phyloP scores from a whole-genome alignment of 2,329 filamentous ascomycete genomes.

The Epichloe glyceriae region DNA sequence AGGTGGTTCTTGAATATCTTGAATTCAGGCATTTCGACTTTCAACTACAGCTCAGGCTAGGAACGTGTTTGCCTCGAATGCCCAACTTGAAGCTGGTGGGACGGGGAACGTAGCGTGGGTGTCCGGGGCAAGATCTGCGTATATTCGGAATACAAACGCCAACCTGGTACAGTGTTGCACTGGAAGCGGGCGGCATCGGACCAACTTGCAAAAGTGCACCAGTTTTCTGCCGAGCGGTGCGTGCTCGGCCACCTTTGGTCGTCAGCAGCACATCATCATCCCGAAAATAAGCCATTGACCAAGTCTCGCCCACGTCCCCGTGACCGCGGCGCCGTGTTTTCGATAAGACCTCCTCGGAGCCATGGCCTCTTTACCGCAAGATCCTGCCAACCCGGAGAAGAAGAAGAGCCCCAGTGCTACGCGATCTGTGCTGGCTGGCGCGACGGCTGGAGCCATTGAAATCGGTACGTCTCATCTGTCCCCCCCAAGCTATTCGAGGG shows the following conservation, averaged over 20 bases:
- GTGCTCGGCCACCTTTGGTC: neutral
- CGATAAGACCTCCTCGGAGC: neutral
- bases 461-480: slow-evolving; percentile 47
- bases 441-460: slow-evolving; percentile 87
- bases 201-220: neutral
- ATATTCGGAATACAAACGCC: slow-evolving; percentile 38
- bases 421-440: slow-evolving; percentile 83
- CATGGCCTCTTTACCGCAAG: slow-evolving; percentile 18
- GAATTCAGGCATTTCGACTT: too few relatives aligned
- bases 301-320: neutral
- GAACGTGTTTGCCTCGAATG: too few relatives aligned
- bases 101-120: slow-evolving; percentile 36
- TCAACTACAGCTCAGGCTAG: too few relatives aligned
- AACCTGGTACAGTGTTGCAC: slow-evolving; percentile 5
- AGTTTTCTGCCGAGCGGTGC: neutral
- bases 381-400: slow-evolving; percentile 14
- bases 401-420: slow-evolving; percentile 57
- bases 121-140: slow-evolving; percentile 44
- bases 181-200: slow-evolving; percentile 2
- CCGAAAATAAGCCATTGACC: neutral
- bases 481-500: neutral
- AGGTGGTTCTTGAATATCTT: too few relatives aligned
- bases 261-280: neutral
- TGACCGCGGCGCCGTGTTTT: too few relatives aligned
- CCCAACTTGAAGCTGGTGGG: too few relatives aligned